A percentile compares a stretch with the other conserved stretches of the same genome.
Conservation (phyloP, 2,329 filamentous ascomycete species). For the Aspergillus sergii region DNA sequence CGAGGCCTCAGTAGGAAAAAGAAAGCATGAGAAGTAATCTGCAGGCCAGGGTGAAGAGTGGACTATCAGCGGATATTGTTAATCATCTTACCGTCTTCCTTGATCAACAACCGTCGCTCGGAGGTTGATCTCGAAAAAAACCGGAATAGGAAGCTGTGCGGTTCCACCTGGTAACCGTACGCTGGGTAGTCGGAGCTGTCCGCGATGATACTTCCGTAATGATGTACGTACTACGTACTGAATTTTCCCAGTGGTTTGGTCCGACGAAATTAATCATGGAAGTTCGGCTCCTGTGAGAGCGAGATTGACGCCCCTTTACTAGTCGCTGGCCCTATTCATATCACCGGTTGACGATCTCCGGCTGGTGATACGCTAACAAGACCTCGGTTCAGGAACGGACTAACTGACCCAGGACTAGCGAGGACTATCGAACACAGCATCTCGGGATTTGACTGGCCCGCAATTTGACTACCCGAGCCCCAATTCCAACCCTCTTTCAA, state of each 20-base stretch:
- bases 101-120: neutral
- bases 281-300: neutral
- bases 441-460: slow-evolving; percentile 1
- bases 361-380: neutral
- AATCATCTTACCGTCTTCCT: neutral
- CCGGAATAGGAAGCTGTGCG: neutral
- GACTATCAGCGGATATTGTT: neutral
- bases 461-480: neutral
- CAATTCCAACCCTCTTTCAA: neutral
- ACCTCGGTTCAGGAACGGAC: neutral
- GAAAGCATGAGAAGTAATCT: neutral
- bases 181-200: neutral
- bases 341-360: neutral
- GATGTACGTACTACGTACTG: neutral
- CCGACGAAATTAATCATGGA: neutral
- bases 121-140: neutral
- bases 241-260: neutral
- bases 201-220: neutral
- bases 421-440: neutral
- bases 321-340: neutral
- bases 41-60: neutral
- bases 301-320: neutral
- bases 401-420: neutral
- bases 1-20: neutral
- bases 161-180: neutral